These are phyloP conservation scores for Nothopassalora personata DNA, from an alignment of 2,329 filamentous ascomycete species.

Conservation along the genomic window DNA sequence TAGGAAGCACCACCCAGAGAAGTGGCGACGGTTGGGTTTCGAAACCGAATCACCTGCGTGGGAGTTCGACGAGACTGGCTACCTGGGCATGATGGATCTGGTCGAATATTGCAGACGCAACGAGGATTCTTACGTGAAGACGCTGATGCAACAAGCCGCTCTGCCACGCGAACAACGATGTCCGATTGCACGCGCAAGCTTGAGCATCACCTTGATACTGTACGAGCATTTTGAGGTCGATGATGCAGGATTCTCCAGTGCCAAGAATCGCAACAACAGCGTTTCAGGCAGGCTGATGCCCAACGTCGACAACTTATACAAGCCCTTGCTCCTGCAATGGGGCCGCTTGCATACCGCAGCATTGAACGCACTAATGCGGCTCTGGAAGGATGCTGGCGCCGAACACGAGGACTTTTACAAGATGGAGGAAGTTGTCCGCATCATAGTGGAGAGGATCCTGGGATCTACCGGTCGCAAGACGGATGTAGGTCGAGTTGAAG, in stretches of 20 bases:
- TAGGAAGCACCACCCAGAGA: slow-evolving; percentile 74
- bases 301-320: slow-evolving; percentile 77
- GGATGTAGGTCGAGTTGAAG: slow-evolving; percentile 80
- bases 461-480: slow-evolving; percentile 75
- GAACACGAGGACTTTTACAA: slow-evolving; percentile 86
- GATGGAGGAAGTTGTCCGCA: slow-evolving; percentile 82
- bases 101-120: slow-evolving; percentile 89
- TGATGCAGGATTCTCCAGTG: slow-evolving; percentile 20
- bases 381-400: slow-evolving; percentile 89
- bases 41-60: slow-evolving; percentile 78
- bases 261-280: slow-evolving; percentile 11
- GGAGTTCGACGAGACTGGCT: slow-evolving; percentile 83
- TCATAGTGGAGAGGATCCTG: slow-evolving; percentile 83
- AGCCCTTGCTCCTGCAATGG: slow-evolving; percentile 87
- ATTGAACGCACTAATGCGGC: slow-evolving; percentile 77
- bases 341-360: slow-evolving; percentile 80
- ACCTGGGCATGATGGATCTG: slow-evolving; percentile 94
- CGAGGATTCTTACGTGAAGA: slow-evolving; percentile 87
- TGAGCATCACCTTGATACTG: slow-evolving; percentile 79
- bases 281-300: slow-evolving; percentile 30
- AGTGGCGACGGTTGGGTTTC: slow-evolving; percentile 90
- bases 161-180: slow-evolving; percentile 68
- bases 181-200: slow-evolving; percentile 78
- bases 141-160: slow-evolving; percentile 80
- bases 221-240: slow-evolving; percentile 97